Base-by-base conservation (phyloP, 108 stramenopile species). In the Schizochytrium sp. region DNA sequence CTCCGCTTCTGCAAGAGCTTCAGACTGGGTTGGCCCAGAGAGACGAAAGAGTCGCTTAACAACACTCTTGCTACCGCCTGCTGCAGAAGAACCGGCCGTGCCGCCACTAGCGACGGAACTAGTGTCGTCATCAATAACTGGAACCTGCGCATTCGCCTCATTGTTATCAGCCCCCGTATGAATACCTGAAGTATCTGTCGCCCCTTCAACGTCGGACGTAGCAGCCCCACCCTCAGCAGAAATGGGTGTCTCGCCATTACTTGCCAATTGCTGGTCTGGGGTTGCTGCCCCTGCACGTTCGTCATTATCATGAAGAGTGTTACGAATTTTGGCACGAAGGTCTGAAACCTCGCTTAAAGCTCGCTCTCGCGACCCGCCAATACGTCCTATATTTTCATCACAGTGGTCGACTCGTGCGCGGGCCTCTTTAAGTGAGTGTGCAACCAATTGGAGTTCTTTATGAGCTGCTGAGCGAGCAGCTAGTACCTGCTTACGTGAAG, bases 381-480 rank as follows among this genome's bases (percentile, higher is more conserved):
- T 10, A 1, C 76, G 5, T 17, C n/a, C 10, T 5, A 83, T 55
- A 53, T 47, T 5, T 83, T 83, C 76, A 38, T 83, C 76, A 40
- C 76, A 55, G 50, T 49, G 53, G 12, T 83, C 76, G 55, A 83
- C 50, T 42, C 76, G 10, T 5, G 0, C 10, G 15, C 76, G 76
- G 12, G 53, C 76, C 49, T 83, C 76, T 53, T 83, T 83, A 5
- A 83, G 76, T 10, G 47, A 55, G 50, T 10, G 49, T 13, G 76
- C 76, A 5, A 83, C 76, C 15, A 83, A 53, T 40, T 83, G 76
- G 1, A 83, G 76, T 40, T 83, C 76, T 40, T 83, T 83, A 38
- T 83, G 76, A n/a, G 76, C 76, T 38, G 76, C 76, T 10, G 50
- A 55, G 17, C 76, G 76, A 0, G 76, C 76, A 28, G 76, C 76